A percentile compares a stretch with the other conserved stretches of the same genome.
phyloP scores from a whole-genome alignment of 805 yeast species.

The Saccharomyces paradoxus region DNA sequence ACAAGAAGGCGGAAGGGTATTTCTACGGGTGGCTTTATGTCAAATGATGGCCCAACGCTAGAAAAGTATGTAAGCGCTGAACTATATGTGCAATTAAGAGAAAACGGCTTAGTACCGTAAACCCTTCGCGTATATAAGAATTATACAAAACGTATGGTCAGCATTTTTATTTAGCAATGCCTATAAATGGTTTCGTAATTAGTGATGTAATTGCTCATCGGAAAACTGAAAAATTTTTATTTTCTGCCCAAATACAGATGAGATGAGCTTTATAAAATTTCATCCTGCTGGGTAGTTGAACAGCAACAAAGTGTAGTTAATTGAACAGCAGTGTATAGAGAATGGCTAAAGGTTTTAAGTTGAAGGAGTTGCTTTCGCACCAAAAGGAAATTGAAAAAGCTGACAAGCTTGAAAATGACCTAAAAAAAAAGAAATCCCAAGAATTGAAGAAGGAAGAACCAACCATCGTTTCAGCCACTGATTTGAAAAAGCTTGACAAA shows the following conservation, averaged over 20 bases:
- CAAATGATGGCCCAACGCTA: slow-evolving; percentile 34
- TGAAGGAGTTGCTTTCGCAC: slow-evolving; percentile 24
- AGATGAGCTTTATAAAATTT: slow-evolving; percentile 8
- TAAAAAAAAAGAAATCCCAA: slow-evolving; percentile 15
- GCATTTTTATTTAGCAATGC: neutral
- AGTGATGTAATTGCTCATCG: neutral
- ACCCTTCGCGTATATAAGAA: neutral
- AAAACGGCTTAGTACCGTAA: slow-evolving; percentile 35
- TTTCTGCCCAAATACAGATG: slow-evolving; percentile 2
- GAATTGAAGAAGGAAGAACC: slow-evolving; percentile 24
- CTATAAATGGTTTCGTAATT: neutral
- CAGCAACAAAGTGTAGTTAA: neutral
- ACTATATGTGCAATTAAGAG: slow-evolving; percentile 44
- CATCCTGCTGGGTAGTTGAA: neutral
- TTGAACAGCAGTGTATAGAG: neutral
- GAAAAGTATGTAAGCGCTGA: slow-evolving; percentile 59
- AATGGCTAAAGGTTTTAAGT: slow-evolving; percentile 30
- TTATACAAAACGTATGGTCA: neutral
- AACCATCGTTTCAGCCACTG: slow-evolving; percentile 28
- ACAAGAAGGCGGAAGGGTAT: slow-evolving; percentile 85
- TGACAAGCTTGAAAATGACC: slow-evolving; percentile 18
- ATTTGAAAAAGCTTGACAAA: slow-evolving; percentile 15
- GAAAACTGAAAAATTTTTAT: neutral
- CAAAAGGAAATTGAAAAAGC: slow-evolving; percentile 21
- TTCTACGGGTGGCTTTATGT: slow-evolving; percentile 43